Conservation (phyloP, 169 alveolate species). For the Eimeria necatrix region DNA sequence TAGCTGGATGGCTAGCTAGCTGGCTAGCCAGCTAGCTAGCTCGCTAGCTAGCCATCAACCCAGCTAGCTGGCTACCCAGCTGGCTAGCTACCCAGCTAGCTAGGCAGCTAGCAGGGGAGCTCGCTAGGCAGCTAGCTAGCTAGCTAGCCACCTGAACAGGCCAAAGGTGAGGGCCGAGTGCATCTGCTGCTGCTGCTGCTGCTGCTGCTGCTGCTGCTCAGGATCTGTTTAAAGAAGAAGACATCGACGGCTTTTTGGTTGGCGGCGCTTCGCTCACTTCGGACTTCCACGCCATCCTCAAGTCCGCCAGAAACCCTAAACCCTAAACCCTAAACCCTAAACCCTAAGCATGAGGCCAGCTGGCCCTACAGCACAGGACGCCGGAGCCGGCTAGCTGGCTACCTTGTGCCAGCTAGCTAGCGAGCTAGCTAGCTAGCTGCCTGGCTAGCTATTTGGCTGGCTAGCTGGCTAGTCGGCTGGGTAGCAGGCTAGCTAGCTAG, state of each 20-base stretch:
- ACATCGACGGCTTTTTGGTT: slow-evolving; percentile 99
- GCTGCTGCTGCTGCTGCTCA: slow-evolving; percentile 74
- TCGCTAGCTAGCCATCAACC: too few species aligned
- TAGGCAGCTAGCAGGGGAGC: too few species aligned
- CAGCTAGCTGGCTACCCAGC: too few species aligned
- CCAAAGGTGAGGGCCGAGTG: too few species aligned
- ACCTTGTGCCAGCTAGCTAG: neutral
- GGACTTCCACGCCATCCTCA: slow-evolving; percentile 94
- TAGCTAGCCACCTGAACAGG: too few species aligned
- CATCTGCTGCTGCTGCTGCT: too few species aligned
- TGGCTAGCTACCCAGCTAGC: too few species aligned
- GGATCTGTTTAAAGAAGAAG: slow-evolving; percentile 92
- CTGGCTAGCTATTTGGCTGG: neutral
- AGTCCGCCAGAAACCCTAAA: slow-evolving; percentile 37
- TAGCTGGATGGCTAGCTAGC: too few species aligned
- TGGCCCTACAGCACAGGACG: neutral
- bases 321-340: slow-evolving; percentile 48
- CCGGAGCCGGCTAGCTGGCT: neutral
- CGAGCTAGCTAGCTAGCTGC: neutral
- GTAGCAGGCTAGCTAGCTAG: too few species aligned
- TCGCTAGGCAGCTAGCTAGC: too few species aligned
- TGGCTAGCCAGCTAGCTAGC: too few species aligned
- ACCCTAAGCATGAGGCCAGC: neutral
- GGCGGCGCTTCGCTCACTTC: slow-evolving; percentile 98
- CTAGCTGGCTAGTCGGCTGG: too few species aligned